phyloP scores from a whole-genome alignment of 2,329 filamentous ascomycete species.

The Calonectria pseudoreteaudii region DNA sequence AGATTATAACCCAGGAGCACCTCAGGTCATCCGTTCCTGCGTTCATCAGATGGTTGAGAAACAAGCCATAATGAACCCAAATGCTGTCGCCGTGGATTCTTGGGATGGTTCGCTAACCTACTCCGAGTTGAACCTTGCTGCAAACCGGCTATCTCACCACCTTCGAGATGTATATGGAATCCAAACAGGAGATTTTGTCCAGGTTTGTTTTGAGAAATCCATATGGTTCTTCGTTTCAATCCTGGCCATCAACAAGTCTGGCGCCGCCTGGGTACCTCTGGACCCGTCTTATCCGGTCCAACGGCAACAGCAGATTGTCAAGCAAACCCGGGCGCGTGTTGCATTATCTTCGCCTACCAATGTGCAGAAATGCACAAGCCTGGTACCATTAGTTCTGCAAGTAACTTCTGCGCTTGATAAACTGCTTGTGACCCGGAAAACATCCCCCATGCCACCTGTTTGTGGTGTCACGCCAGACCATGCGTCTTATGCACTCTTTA shows the following conservation, averaged over 20 bases:
- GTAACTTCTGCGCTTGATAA: neutral
- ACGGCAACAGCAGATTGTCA: slow-evolving; percentile 9
- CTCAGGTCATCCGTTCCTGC: neutral
- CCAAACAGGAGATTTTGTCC: slow-evolving; percentile 9
- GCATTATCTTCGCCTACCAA: neutral
- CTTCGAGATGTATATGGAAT: slow-evolving; percentile 24
- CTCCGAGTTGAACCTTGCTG: slow-evolving; percentile 16
- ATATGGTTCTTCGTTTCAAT: slow-evolving; percentile 40
- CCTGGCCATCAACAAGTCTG: slow-evolving; percentile 49
- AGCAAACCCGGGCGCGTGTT: neutral
- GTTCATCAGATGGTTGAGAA: slow-evolving; percentile 36
- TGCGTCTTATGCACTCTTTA: slow-evolving; percentile 7
- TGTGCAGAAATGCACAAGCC: neutral
- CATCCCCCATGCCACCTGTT: neutral
- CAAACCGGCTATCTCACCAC: neutral
- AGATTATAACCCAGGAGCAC: neutral
- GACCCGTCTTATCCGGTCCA: slow-evolving; percentile 52
- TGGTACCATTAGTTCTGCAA: neutral
- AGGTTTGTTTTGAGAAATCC: slow-evolving; percentile 28
- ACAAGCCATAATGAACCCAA: slow-evolving; percentile 17
- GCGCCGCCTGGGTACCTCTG: slow-evolving; percentile 45
- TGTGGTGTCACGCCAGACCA: neutral
- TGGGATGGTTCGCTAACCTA: slow-evolving; percentile 45
- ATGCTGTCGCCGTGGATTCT: slow-evolving; percentile 15
- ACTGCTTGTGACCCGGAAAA: neutral